Base-by-base conservation (phyloP, 2,329 filamentous ascomycete genomes). In the Aspergillus sp. region DNA sequence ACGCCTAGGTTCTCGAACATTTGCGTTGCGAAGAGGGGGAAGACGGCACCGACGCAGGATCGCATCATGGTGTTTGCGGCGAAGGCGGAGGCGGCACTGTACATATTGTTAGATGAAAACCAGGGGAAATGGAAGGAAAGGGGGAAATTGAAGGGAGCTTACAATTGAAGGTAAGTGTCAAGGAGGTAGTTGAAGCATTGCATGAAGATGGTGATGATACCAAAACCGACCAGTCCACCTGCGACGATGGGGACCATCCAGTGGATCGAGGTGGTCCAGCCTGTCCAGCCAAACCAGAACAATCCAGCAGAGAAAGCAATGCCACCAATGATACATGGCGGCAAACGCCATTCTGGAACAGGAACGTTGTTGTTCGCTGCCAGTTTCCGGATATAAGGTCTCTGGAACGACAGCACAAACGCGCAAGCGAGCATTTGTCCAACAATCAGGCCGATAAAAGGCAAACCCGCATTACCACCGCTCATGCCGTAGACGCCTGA, bases 201-300 rank as follows among this genome's bases (percentile, higher is more conserved):
- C 48, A 58, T 54, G 44, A 60, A 60, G 20, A 61, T 60, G 2
- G 53, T 49, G 0, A 59, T 53, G 5, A 60, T 41, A 4, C 59
- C 58, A 30, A 61, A 60, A 1, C 59, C 59, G 5, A 57, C 52
- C 7, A 58, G 10, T 3, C 58, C 50, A 0, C 58, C 55, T 7
- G 56, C 45, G 3, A 53, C 49, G 2, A 53, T 58, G 5, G 59
- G 58, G 0, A 48, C 55, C 46, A 60, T 56, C 58, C 58, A 61
- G 47, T 59, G 57, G 19, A 60, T 53, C 3, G 50, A 51, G 4
- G 44, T 33, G 4, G 43, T 49, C 30, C 44, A 58, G 1, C 56
- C 57, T 2, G 58, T 54, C 59, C 59, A 61, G 7, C 59, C 58
- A 13, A 61, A 60, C 57, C 57, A 60, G 52, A 61, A 57, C 7